Base-by-base conservation (phyloP, 768 basidiomycete genomes). In the Amanita inopinata region DNA sequence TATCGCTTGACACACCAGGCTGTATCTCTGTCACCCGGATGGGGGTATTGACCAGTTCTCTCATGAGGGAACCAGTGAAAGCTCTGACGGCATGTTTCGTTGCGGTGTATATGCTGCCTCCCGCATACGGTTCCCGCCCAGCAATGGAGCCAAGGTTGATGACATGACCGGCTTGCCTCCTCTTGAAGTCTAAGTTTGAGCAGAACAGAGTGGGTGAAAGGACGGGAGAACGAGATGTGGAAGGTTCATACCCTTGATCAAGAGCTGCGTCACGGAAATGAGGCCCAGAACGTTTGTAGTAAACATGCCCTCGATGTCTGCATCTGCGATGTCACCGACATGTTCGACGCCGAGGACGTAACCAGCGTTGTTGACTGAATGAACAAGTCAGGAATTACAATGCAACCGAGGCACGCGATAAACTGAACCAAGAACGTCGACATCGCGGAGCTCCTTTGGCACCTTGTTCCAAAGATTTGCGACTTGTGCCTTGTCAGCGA, bases 141-240 rank as follows among this genome's bases (percentile, higher is more conserved):
- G 96, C 93, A 45, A 99, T 76, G 8, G 91, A 94, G 5, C 96
- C 93, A 38, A 99, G 67, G 61, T 96, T 94, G 65, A 99, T 97
- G 52, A 99, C 68, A 65, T 93, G 91, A 0, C 90, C 88, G 3
- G 76, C 64, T 53, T 82, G 76, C 56, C 73, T 80, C 41, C 65
- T 70, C 58, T 83, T 89, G 68, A 91, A 89, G 46, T 83, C 86
- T 87, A 52, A 4, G n/a, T 12, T 23, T 17, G 25, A 38, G 5
- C 14, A 10, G 40, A 22, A 15, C 20, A 48, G 6, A 27, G 33
- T 33, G 18, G 43, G 32, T 31, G 11, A 6, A 14, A 25, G 38
- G 24, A 42, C 38, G 27, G 3, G 33, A 3, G 27, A 8, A 35
- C 14, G 14, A 23, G 23, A 27, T 30, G 9, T 7, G 32, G 27